Evolutionary conservation across 1,284 basidiomycete species (phyloP), one percentile per base, ranked within the genome.

Genomic region (Heterobasidion occidentale): DNA sequence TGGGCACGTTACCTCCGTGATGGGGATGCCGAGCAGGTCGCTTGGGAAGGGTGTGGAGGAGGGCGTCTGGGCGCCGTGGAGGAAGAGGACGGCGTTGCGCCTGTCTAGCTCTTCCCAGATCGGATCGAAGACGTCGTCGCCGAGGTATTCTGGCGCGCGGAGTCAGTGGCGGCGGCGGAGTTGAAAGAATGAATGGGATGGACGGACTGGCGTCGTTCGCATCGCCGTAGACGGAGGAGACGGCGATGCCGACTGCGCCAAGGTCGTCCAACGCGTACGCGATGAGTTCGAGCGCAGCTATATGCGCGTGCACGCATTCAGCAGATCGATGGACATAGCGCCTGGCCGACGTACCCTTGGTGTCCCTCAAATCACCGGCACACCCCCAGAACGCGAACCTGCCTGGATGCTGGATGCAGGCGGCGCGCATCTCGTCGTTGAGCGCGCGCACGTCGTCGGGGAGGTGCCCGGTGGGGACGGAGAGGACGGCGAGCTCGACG

Each of bases 341-440:
- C 8, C 14, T 2, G 19, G 15, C 9, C 17, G 27, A 46, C 65
- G 55, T 57, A 83, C 86, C 84, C 73, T 82, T 64, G 11, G 78
- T 66, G 63, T 89, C 83, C 55, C 77, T 71, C 55, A 84, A 69
- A 61, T 80, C 76, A 8, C 86, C 86, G 54, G 88, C 64, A 46
- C 75, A 79, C 2, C 80, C 86, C 62, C 88, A 80, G 67, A 86
- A 87, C 2, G 80, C 82, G 66, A 88, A 89, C 60, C 81, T 73
- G 45, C 65, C 62, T 3, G 83, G 77, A 64, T 84, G 66, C 36
- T 68, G 63, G 44, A 65, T 60, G 63, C 79, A 80, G 17, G 84
- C 71, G 14, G 72, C 67, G 35, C 76, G 73, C 56, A 79, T 73
- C 55, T 69, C 69, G 11, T 66, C 60, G 53, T 89, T 89, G 19